Conservation (phyloP, 371 early-diverging fungal species). For the Mortierella sp. region DNA sequence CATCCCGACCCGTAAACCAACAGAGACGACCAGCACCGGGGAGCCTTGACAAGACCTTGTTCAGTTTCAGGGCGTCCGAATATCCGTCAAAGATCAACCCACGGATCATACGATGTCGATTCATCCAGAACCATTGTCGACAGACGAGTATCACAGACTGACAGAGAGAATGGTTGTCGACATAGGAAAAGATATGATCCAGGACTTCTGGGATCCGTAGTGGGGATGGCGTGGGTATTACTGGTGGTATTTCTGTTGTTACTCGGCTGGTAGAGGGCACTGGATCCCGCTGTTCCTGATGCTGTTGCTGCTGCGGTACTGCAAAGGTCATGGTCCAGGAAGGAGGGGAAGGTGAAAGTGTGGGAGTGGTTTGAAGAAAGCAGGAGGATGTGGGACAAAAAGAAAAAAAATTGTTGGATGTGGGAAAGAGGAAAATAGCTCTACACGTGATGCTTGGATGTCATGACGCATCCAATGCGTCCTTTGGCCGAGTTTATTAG, state of each 20-base stretch:
- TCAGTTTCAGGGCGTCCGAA: neutral
- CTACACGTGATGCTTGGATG: too few species aligned
- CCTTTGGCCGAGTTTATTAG: too few species aligned
- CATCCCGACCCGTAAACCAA: slow-evolving; percentile 6
- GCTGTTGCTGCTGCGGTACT: neutral
- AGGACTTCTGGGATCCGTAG: neutral
- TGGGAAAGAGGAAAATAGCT: neutral
- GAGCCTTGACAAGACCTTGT: neutral
- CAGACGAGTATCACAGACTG: slow-evolving; percentile 8
- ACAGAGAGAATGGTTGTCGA: slow-evolving; percentile 5
- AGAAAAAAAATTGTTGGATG: neutral
- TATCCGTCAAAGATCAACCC: slow-evolving; percentile 2
- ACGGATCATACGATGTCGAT: slow-evolving; percentile 2
- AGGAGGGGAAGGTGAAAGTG: too few species aligned
- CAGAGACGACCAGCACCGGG: slow-evolving; percentile 5
- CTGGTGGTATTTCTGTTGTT: neutral
- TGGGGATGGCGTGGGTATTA: neutral
- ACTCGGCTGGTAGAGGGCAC: neutral
- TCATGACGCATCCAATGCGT: too few species aligned
- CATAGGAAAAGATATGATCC: slow-evolving; percentile 4
- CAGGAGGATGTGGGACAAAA: neutral
- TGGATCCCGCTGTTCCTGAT: neutral
- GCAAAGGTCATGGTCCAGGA: neutral
- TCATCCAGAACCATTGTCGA: neutral
- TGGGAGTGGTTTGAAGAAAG: neutral